Percentiles rank a stretch among this genome's conserved stretches.
These are phyloP conservation scores for Penicillium sp. DNA, from an alignment of 2,329 filamentous ascomycete species.

Conservation along the genomic window DNA sequence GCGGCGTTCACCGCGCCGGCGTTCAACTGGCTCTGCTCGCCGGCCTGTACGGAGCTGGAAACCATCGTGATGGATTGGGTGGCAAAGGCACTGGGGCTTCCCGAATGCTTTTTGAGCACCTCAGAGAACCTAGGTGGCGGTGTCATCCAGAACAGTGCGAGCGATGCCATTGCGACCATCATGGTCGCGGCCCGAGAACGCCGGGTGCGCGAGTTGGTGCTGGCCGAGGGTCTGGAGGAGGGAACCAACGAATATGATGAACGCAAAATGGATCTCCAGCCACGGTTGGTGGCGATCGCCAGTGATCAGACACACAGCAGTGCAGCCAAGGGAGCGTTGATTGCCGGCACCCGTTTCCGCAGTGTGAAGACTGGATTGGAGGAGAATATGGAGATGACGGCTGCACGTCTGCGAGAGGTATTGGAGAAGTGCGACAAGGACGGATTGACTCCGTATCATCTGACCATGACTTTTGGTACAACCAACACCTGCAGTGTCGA, in stretches of 20 bases:
- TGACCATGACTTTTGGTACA: conserved; percentile 81
- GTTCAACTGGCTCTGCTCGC: conserved; percentile 97
- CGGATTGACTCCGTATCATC: conserved; percentile 80
- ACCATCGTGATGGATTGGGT: conserved; percentile 93
- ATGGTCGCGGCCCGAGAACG: conserved; percentile 86
- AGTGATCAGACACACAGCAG: conserved; percentile 79
- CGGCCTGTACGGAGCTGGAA: conserved; percentile 89
- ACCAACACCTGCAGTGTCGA: conserved; percentile 88
- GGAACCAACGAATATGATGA: conserved; percentile 65
- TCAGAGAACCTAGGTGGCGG: conserved; percentile 70
- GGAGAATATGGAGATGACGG: conserved; percentile 71
- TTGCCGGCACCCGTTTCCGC: conserved; percentile 80
- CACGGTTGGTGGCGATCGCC: conserved; percentile 75
- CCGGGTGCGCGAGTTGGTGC: conserved; percentile 64
- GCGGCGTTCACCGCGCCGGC: conserved; percentile 84
- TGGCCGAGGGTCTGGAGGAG: conserved; percentile 47
- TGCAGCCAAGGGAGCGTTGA: conserved; percentile 82
- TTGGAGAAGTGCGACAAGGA: conserved; percentile 66
- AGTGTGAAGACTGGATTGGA: conserved; percentile 63
- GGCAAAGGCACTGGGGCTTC: conserved; percentile 71
- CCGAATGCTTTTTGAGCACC: conserved; percentile 70
- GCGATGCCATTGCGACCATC: conserved; percentile 80
- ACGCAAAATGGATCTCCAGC: conserved; percentile 64
- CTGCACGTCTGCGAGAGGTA: conserved; percentile 58
- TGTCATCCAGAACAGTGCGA: conserved; percentile 91